Evolutionary conservation across 306 rosid genomes (phyloP).

Genomic region (Cercis canadensis): DNA sequence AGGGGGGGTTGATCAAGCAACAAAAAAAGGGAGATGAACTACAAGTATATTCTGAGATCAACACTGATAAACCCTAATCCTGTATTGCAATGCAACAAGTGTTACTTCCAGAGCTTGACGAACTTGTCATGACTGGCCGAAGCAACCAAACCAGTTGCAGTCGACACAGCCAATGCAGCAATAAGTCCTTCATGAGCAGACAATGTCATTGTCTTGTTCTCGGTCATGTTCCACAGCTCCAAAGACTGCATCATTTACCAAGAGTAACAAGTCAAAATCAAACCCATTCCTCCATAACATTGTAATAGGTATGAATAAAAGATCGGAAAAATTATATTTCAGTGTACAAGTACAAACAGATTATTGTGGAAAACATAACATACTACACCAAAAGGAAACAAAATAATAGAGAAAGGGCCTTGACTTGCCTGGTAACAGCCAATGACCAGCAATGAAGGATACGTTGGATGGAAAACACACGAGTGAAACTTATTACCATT

Average conservation of each 20-base stretch:
- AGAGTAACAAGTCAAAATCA: conserved; percentile 1
- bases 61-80: conserved; percentile 38
- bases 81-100: conserved; percentile 22
- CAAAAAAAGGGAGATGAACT: too few species aligned
- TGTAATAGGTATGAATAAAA: too few species aligned
- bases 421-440: conserved; percentile 94
- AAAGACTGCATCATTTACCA: conserved; percentile 63
- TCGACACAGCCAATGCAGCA: conserved; percentile 79
- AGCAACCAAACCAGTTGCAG: conserved; percentile 80
- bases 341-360: too few species aligned
- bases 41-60: too few species aligned
- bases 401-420: conserved; percentile 6
- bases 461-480: conserved; percentile 89
- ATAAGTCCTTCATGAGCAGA: conserved; percentile 92
- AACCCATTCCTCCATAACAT: background rate
- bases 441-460: conserved; percentile 81
- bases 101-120: conserved; percentile 91
- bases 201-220: conserved; percentile 89
- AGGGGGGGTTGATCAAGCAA: too few species aligned
- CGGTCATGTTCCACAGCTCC: conserved; percentile 96
- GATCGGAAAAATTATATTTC: too few species aligned
- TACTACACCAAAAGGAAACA: background rate
- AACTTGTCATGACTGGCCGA: conserved; percentile 92
- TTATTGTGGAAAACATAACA: too few species aligned
- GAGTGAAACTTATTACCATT: conserved; percentile 87